A percentile compares a stretch with the other conserved stretches of the same genome.
Evolutionary conservation across 306 rosid species (phyloP).

Genomic region (Casuarina glauca): DNA sequence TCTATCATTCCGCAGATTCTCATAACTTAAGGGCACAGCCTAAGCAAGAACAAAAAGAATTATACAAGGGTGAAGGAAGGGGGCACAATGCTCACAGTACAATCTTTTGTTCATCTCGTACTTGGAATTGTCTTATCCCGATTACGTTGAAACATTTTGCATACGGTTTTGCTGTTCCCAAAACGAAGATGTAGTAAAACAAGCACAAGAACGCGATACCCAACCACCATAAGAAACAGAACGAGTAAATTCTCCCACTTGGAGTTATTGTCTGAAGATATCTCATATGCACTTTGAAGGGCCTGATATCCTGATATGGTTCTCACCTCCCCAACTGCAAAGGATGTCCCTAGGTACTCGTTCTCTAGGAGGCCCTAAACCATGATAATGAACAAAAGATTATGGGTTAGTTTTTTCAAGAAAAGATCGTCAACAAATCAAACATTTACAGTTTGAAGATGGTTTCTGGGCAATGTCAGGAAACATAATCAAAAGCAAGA

Average conservation of each 20-base stretch:
- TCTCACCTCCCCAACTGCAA: conserved; percentile 94
- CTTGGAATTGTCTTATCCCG: conserved; percentile 46
- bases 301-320: conserved; percentile 91
- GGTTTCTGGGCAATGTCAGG: background rate
- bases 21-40: conserved; percentile 31
- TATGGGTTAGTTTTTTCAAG: conserved; percentile 12
- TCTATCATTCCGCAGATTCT: conserved; percentile 38
- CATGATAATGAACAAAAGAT: conserved; percentile 5
- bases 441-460: background rate
- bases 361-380: conserved; percentile 90
- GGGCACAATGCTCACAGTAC: conserved; percentile 30
- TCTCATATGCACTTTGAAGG: conserved; percentile 70
- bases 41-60: conserved; percentile 33
- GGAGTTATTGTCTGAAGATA: conserved; percentile 62
- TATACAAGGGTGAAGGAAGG: conserved; percentile 30
- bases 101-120: conserved; percentile 51
- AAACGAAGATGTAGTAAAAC: conserved; percentile 48
- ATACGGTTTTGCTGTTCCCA: conserved; percentile 48
- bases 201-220: conserved; percentile 68
- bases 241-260: conserved; percentile 89
- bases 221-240: conserved; percentile 84
- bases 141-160: conserved; percentile 52
- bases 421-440: background rate
- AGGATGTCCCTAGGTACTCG: conserved; percentile 79
- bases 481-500: background rate